These are phyloP conservation scores for Leccinum fallax DNA, from an alignment of 1,284 basidiomycete species.

Conservation along the genomic window DNA sequence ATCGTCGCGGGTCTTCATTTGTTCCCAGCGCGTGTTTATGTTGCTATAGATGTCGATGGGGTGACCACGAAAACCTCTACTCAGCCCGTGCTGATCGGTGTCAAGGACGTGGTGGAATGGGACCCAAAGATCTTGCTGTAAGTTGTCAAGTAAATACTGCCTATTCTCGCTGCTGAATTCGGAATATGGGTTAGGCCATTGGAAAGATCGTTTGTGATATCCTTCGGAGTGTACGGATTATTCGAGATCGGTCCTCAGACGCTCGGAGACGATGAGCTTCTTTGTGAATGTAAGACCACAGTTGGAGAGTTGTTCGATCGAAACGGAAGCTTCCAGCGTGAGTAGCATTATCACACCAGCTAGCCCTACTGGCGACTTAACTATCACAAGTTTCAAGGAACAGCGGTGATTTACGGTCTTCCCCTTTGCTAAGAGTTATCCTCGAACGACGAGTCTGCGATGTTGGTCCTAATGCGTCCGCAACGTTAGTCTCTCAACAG, in stretches of 20 bases:
- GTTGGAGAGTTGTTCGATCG: constrained; percentile 1
- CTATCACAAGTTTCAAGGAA: background rate
- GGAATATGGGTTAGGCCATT: background rate
- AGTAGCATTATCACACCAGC: background rate
- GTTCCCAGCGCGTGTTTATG: background rate
- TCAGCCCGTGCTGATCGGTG: background rate
- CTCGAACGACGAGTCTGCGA: background rate
- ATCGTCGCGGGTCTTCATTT: background rate
- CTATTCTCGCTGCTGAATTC: background rate
- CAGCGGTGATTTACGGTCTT: background rate
- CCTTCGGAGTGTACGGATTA: background rate
- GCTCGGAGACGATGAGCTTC: background rate
- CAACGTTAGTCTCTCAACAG: background rate
- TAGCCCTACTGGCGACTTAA: background rate
- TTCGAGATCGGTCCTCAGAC: background rate
- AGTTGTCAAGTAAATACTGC: background rate
- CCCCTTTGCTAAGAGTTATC: background rate
- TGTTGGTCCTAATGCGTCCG: background rate
- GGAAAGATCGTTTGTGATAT: background rate
- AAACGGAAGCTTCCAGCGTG: background rate
- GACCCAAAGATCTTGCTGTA: background rate
- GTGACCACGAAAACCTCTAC: background rate
- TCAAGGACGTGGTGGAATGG: background rate
- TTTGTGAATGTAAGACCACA: constrained; percentile 1
- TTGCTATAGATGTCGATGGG: background rate